Evolutionary conservation across 169 alveolate genomes (phyloP), one percentile per base, ranked within the genome.

Genomic region (Cryptosporidium sp.): DNA sequence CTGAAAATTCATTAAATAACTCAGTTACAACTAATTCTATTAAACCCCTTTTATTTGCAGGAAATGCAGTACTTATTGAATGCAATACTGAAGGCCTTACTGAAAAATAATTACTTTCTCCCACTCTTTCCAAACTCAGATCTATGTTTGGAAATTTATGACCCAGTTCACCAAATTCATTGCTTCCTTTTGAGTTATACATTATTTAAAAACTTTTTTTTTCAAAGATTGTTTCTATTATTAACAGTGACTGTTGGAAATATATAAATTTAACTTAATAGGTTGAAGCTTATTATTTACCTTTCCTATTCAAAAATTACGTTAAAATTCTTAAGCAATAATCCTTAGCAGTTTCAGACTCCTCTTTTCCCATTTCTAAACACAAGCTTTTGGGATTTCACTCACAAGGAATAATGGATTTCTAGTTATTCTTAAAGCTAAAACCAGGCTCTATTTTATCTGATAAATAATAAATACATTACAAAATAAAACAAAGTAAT

Each of bases 11-110:
- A 65, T 60, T 42, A 80, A 80, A 80, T 53, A 80, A 44, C 21
- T 62, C 75, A 21, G 45, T 39, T n/a, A 65, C 45, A 16, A 80
- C 89, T 12, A 44, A 26, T 26, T 80, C 89, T 9, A 80, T 65
- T 23, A 80, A 37, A 23, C 70, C 51, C 60, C 89, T 80, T 42
- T 80, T 60, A 33, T 56, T 60, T n/a, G 75, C 52, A n/a, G 89
- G 75, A n/a, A 80, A 80, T 23, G 89, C 89, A 37, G 89, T 62
- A 35, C 89, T 60, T 48, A 80, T 62, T 23, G 89, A 35, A 45
- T 44, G 80, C 14, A 80, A 53, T 48, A 80, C 56, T 7, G 89
- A 80, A n/a, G 89, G 89, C 10, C 89, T 60, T 10, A 80, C 62
- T n/a, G 67, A 26, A 29, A 31, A 35, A 48, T 72, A n/a, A n/a